Evolutionary conservation across 2,329 filamentous ascomycete species (phyloP).

Genomic region (Fusarium sp.): DNA sequence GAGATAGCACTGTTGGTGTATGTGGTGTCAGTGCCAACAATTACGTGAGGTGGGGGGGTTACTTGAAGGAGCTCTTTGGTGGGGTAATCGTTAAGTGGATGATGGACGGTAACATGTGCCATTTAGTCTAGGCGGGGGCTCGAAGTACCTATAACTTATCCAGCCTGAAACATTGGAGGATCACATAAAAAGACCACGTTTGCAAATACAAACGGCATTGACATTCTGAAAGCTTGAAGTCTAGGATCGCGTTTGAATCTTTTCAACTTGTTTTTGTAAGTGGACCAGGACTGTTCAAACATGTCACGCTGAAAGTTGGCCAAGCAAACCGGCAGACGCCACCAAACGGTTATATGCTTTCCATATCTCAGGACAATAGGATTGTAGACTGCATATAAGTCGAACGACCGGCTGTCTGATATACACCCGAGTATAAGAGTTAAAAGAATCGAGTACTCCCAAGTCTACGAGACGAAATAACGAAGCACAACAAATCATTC

Average conservation of each 20-base stretch:
- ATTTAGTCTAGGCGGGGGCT: conserved; percentile 12
- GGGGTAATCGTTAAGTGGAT: conserved; percentile 41
- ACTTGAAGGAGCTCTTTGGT: conserved; percentile 42
- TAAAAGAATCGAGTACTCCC: neutral
- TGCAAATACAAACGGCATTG: neutral
- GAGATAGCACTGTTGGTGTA: conserved; percentile 24
- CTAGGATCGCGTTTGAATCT: too few relatives aligned
- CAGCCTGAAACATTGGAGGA: neutral
- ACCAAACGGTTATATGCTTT: neutral
- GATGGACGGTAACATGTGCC: conserved; percentile 25
- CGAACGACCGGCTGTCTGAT: neutral
- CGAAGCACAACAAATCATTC: too few relatives aligned
- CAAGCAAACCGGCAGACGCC: neutral
- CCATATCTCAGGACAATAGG: neutral
- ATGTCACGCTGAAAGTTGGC: neutral
- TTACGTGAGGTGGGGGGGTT: conserved; percentile 28
- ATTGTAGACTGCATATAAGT: neutral
- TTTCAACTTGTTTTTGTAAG: neutral
- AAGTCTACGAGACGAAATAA: too few relatives aligned
- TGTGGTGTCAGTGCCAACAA: conserved; percentile 36
- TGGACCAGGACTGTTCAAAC: neutral
- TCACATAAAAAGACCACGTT: neutral
- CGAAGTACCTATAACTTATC: too few relatives aligned
- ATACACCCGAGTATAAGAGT: neutral
- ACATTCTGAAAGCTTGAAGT: neutral